Conservation (phyloP, 176 grass and related monocot species). For the Aegilops tauschii region DNA sequence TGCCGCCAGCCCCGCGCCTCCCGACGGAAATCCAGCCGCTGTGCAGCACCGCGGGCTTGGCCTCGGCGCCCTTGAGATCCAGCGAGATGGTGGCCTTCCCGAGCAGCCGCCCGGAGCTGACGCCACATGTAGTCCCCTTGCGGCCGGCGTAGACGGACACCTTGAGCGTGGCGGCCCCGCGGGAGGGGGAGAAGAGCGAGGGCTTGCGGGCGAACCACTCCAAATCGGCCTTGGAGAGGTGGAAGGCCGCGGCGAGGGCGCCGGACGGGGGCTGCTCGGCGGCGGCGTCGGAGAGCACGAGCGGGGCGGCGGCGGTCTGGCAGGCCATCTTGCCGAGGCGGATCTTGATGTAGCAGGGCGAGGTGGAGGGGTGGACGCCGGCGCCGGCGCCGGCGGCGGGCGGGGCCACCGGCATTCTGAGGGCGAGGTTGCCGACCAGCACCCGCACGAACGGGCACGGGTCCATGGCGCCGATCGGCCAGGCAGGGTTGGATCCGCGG, state of each 20-base stretch:
- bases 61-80: conserved; percentile 64
- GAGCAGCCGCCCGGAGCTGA: conserved; percentile 59
- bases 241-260: conserved; percentile 53
- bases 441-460: conserved; percentile 99
- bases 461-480: conserved; percentile 50
- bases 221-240: conserved; percentile 65
- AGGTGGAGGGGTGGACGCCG: conserved; percentile 74
- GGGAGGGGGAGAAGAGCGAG: conserved; percentile 50
- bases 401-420: conserved; percentile 71
- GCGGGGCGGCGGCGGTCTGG: conserved; percentile 51
- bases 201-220: conserved; percentile 59
- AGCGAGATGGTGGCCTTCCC: conserved; percentile 71
- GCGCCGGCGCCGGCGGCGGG: conserved; percentile 53
- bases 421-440: conserved; percentile 81
- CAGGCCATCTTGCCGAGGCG: conserved; percentile 64
- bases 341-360: conserved; percentile 89
- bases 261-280: conserved; percentile 23
- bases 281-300: conserved; percentile 34
- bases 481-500: background rate
- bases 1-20: conserved; percentile 33
- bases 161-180: conserved; percentile 44
- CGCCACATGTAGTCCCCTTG: conserved; percentile 46
- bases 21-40: conserved; percentile 74
- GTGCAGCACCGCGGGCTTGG: conserved; percentile 48
- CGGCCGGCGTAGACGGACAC: conserved; percentile 75